Evolutionary conservation across 805 yeast genomes (phyloP).

Genomic region (Candida schatavii): DNA sequence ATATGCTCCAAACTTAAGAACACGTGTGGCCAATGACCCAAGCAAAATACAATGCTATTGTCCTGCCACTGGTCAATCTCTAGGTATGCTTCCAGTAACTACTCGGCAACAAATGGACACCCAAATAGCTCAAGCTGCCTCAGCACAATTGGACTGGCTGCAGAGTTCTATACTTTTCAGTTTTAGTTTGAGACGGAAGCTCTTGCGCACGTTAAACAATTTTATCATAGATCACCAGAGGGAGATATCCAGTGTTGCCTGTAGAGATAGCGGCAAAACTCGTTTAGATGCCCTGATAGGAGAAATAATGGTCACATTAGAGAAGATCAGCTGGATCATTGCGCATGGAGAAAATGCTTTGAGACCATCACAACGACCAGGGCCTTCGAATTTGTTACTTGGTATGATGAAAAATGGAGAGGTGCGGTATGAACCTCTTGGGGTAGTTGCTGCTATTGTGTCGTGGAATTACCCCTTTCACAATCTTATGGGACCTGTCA

Average conservation of each 20-base stretch:
- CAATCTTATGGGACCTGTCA: constrained; percentile 87
- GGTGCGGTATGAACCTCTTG: constrained; percentile 89
- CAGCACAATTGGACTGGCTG: constrained; percentile 54
- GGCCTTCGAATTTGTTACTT: constrained; percentile 83
- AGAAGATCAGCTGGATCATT: constrained; percentile 86
- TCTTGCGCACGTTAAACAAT: constrained; percentile 66
- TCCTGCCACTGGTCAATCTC: constrained; percentile 91
- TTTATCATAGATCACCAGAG: constrained; percentile 81
- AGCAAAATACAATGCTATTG: constrained; percentile 77
- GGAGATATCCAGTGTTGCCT: constrained; percentile 84
- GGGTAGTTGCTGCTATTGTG: constrained; percentile 83
- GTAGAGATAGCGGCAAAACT: constrained; percentile 95
- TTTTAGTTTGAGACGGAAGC: constrained; percentile 63
- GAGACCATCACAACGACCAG: constrained; percentile 72
- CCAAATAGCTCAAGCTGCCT: constrained; percentile 49
- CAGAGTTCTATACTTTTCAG: constrained; percentile 33
- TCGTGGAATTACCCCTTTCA: constrained; percentile 99
- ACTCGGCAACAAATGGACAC: constrained; percentile 69
- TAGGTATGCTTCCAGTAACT: constrained; percentile 69
- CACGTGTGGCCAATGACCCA: constrained; percentile 61
- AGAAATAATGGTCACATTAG: constrained; percentile 91
- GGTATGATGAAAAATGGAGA: constrained; percentile 84
- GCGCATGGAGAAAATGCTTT: constrained; percentile 76
- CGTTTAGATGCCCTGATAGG: constrained; percentile 96
- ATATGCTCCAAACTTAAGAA: constrained; percentile 52